Conservation (phyloP, 2,329 filamentous ascomycete species). For the Calonectria pseudoreteaudii region DNA sequence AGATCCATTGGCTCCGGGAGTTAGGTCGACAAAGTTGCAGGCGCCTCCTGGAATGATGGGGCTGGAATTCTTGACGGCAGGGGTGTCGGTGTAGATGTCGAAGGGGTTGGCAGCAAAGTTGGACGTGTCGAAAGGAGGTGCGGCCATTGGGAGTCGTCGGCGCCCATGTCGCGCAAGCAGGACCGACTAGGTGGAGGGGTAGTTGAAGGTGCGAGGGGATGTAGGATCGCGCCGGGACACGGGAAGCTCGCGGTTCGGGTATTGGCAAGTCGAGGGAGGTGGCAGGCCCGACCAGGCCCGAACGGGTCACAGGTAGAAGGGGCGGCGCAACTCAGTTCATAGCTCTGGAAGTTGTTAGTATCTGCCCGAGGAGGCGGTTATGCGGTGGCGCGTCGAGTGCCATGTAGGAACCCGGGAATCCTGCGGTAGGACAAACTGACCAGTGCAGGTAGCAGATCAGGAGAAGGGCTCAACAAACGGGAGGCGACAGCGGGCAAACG, state of each 20-base stretch:
- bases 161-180: slow-evolving; percentile 44
- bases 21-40: slow-evolving; percentile 70
- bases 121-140: slow-evolving; percentile 60
- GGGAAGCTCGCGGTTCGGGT: slow-evolving; percentile 21
- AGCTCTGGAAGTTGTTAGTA: slow-evolving; percentile 40
- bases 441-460: slow-evolving; percentile 24
- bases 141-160: slow-evolving; percentile 60
- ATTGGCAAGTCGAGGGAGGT: slow-evolving; percentile 31
- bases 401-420: slow-evolving; percentile 18
- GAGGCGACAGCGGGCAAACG: slow-evolving; percentile 18
- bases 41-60: slow-evolving; percentile 61
- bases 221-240: neutral
- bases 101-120: slow-evolving; percentile 61
- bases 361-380: slow-evolving; percentile 22
- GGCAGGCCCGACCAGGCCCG: slow-evolving; percentile 49
- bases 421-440: slow-evolving; percentile 36
- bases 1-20: slow-evolving; percentile 62
- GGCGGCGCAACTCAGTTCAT: slow-evolving; percentile 51
- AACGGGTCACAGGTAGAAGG: slow-evolving; percentile 49
- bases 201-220: slow-evolving; percentile 8
- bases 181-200: slow-evolving; percentile 16
- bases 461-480: slow-evolving; percentile 11
- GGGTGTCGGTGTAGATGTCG: slow-evolving; percentile 66
- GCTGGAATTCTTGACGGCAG: slow-evolving; percentile 40
- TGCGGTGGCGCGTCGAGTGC: slow-evolving; percentile 28